These are phyloP conservation scores for Nicotiana attenuata DNA, from an alignment of 257 asterid species.

Conservation along the genomic window DNA sequence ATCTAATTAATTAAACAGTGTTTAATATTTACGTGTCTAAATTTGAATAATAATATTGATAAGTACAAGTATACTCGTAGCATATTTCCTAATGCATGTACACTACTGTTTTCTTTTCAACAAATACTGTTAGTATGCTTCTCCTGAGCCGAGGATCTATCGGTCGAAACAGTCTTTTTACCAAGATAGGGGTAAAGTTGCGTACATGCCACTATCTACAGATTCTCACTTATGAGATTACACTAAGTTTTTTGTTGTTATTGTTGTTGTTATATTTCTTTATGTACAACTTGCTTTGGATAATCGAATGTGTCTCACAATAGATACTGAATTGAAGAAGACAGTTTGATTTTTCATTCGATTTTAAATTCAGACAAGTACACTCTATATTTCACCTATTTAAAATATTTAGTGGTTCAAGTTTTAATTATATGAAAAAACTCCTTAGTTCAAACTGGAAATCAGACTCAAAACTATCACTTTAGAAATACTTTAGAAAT, in stretches of 20 bases:
- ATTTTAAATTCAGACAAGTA: background rate
- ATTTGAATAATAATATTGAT: background rate
- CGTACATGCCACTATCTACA: no score
- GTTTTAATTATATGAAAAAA: background rate
- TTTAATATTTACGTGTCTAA: background rate
- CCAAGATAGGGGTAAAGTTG: no score
- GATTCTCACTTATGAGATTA: no score
- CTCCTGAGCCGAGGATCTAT: no score
- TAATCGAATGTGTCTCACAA: background rate
- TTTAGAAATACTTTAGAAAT: background rate
- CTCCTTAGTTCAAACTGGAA: background rate
- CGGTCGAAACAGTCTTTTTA: no score
- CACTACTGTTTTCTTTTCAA: no score
- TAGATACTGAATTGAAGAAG: background rate
- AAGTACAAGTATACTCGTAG: background rate
- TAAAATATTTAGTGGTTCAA: background rate
- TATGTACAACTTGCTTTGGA: background rate
- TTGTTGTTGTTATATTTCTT: no score
- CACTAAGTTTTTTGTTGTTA: no score
- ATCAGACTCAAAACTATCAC: background rate
- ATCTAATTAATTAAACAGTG: background rate
- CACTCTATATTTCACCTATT: background rate
- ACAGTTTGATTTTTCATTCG: background rate
- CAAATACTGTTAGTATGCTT: no score
- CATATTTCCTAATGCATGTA: background rate